Evolutionary conservation across 805 yeast genomes (phyloP).

Genomic region (Zygoascus biomembranicola): DNA sequence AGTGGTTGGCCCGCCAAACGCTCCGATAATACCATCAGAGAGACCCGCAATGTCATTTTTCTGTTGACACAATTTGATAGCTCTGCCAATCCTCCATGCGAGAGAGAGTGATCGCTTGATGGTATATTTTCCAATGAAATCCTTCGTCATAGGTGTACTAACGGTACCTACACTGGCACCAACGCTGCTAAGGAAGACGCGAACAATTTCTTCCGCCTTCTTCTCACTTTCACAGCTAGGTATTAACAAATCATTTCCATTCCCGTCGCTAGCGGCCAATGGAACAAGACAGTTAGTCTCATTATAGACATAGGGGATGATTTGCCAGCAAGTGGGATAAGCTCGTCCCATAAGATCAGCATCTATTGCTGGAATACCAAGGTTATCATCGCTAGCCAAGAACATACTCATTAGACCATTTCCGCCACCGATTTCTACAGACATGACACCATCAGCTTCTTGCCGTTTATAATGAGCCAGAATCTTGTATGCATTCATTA

Average conservation of each 20-base stretch:
- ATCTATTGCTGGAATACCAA: constrained; percentile 20
- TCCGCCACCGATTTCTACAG: constrained; percentile 28
- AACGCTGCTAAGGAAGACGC: constrained; percentile 37
- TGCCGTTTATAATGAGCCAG: constrained; percentile 21
- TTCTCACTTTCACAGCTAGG: constrained; percentile 19
- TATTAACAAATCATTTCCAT: constrained; percentile 30
- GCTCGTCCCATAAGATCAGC: constrained; percentile 44
- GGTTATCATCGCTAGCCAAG: constrained; percentile 15
- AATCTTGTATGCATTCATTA: constrained; percentile 27
- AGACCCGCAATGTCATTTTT: constrained; percentile 30
- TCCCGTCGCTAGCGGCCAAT: constrained; percentile 27
- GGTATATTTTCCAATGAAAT: constrained; percentile 24
- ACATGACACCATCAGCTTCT: constrained; percentile 12
- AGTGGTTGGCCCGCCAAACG: constrained; percentile 28
- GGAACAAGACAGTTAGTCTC: constrained; percentile 7
- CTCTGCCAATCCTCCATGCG: constrained; percentile 43
- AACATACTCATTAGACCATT: constrained; percentile 20
- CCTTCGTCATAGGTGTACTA: constrained; percentile 28
- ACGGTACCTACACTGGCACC: constrained; percentile 36
- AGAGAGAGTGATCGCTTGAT: constrained; percentile 32
- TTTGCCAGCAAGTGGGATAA: constrained; percentile 38
- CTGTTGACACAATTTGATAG: constrained; percentile 33
- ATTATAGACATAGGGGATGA: constrained; percentile 11
- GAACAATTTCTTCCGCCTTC: constrained; percentile 32
- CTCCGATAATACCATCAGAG: constrained; percentile 31